Evolutionary conservation across 805 yeast species (phyloP).

Genomic region (Candida manassasensis): DNA sequence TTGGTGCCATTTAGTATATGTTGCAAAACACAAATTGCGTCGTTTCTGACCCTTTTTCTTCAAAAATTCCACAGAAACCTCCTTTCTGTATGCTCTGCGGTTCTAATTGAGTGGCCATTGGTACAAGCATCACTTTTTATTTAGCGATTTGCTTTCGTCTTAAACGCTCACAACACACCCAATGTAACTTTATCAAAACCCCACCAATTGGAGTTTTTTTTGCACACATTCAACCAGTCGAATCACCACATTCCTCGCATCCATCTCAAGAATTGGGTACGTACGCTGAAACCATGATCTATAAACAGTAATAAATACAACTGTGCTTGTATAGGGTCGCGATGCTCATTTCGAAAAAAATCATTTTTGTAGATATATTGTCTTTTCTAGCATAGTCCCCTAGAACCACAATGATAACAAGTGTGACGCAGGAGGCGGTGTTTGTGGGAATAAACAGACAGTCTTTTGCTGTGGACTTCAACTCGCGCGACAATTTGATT

Average conservation of each 20-base stretch:
- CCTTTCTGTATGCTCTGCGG: too few relatives aligned
- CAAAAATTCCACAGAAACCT: too few relatives aligned
- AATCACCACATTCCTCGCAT: too few relatives aligned
- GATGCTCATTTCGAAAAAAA: neutral
- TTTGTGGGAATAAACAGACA: slow-evolving; percentile 74
- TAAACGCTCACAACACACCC: too few relatives aligned
- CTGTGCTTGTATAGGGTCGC: neutral
- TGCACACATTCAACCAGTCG: neutral
- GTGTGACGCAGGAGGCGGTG: slow-evolving; percentile 44
- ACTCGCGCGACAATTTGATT: slow-evolving; percentile 31
- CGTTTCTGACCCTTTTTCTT: too few relatives aligned
- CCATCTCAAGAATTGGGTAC: neutral
- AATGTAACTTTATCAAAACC: neutral
- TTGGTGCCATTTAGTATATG: too few relatives aligned
- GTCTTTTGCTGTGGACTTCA: slow-evolving; percentile 53
- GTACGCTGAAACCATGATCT: slow-evolving; percentile 5
- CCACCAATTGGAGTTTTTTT: neutral
- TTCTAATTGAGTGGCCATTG: too few relatives aligned
- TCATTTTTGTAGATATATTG: too few relatives aligned
- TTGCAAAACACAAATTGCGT: too few relatives aligned
- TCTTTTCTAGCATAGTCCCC: too few relatives aligned
- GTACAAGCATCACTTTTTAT: too few relatives aligned
- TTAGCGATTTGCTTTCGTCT: too few relatives aligned
- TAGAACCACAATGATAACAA: neutral
- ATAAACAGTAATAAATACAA: neutral